Percentiles rank a stretch among this genome's conserved stretches.
phyloP scores from a whole-genome alignment of 177 flowering plant genomes.

The Vitis hybrid region DNA sequence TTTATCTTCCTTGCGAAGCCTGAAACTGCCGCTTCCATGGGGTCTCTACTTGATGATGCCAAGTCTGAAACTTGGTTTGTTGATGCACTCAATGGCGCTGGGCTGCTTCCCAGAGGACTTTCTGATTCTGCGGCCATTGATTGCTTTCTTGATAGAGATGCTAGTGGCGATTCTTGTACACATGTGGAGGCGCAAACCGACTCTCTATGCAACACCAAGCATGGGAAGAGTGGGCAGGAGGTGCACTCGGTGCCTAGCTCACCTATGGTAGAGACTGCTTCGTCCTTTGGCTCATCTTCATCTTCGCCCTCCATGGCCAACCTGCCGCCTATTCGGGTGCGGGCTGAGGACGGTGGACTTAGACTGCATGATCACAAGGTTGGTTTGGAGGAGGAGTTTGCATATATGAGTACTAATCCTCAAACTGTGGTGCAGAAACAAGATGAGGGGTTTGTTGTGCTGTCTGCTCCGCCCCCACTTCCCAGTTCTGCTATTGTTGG shows the following conservation, averaged over 20 bases:
- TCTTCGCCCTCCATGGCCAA: conserved; percentile 66
- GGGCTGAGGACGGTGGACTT: conserved; percentile 32
- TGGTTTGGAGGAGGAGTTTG: conserved; percentile 35
- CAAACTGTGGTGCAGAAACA: conserved; percentile 5
- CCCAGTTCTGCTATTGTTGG: not conserved
- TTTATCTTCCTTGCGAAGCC: conserved; percentile 65
- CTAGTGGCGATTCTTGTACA: conserved; percentile 8
- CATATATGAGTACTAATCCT: conserved; percentile 27
- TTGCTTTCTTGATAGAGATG: conserved; percentile 44
- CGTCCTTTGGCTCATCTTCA: conserved; percentile 68
- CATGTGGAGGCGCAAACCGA: conserved; percentile 29
- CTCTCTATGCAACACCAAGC: conserved; percentile 8
- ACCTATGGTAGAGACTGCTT: conserved; percentile 57
- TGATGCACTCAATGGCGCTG: conserved; percentile 66
- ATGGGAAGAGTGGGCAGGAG: conserved; percentile 23
- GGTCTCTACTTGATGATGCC: conserved; percentile 60
- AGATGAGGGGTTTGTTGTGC: conserved; percentile 11
- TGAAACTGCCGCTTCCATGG: conserved; percentile 67
- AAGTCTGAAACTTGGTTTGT: conserved; percentile 89
- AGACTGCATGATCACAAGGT: conserved; percentile 11
- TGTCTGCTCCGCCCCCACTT: conserved; percentile 1
- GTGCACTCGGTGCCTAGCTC: conserved; percentile 47
- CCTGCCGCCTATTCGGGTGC: conserved; percentile 72
- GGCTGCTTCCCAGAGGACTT: conserved; percentile 46
- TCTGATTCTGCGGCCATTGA: conserved; percentile 62